phyloP scores from a whole-genome alignment of 2,329 filamentous ascomycete species.

The Monosporascus sp. region DNA sequence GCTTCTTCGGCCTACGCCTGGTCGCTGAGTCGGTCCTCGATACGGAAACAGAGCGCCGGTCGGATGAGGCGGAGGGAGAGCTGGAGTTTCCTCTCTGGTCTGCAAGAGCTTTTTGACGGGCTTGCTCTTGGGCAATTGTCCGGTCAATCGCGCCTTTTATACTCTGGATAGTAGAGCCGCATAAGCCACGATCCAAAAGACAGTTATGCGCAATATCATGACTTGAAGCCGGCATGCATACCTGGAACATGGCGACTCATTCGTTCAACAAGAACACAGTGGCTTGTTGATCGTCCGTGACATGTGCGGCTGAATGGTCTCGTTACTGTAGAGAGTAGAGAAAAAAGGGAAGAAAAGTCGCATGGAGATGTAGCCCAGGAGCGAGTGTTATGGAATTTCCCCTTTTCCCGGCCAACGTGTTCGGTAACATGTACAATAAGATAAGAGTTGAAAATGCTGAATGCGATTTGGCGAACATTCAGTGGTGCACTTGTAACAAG shows the following conservation, averaged over 20 bases:
- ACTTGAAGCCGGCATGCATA: constrained; percentile 8
- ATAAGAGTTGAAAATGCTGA: too few species aligned
- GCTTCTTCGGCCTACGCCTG: constrained; percentile 36
- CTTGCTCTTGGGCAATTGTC: constrained; percentile 87
- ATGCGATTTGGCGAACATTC: too few species aligned
- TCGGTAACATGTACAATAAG: too few species aligned
- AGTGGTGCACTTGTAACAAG: too few species aligned
- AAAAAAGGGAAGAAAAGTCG: background rate
- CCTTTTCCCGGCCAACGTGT: too few species aligned
- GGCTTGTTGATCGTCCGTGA: background rate
- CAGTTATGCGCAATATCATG: too few species aligned
- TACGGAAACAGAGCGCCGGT: constrained; percentile 39
- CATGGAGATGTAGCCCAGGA: too few species aligned
- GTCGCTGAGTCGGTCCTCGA: constrained; percentile 32
- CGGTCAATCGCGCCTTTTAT: constrained; percentile 80
- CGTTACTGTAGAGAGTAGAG: background rate
- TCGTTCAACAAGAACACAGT: background rate
- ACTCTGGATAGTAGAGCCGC: constrained; percentile 46
- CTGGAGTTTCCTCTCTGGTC: constrained; percentile 39
- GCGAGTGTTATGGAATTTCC: too few species aligned
- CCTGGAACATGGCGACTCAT: constrained; percentile 22
- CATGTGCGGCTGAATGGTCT: background rate
- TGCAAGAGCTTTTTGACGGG: constrained; percentile 58
- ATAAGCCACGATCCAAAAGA: background rate
- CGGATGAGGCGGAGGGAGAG: constrained; percentile 35